These are phyloP conservation scores for Golubevia pallescens DNA, from an alignment of 1,284 basidiomycete genomes.

Conservation along the genomic window DNA sequence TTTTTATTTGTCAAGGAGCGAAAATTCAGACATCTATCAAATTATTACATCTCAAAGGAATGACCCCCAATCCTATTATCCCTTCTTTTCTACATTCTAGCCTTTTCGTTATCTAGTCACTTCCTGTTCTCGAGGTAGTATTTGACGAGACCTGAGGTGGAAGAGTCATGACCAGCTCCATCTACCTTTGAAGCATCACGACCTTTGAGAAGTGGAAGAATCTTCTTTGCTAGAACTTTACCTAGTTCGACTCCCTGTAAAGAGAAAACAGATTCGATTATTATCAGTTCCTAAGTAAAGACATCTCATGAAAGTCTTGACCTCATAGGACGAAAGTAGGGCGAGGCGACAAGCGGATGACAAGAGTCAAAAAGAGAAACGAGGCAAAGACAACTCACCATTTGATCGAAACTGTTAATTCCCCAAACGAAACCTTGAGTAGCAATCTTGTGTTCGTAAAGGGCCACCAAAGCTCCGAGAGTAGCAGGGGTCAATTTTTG, in stretches of 20 bases:
- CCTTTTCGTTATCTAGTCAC: neutral
- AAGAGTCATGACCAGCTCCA: conserved; percentile 78
- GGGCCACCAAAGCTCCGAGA: conserved; percentile 72
- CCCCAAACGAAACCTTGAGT: conserved; percentile 89
- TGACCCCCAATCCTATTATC: no score
- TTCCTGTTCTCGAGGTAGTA: conserved; percentile 40
- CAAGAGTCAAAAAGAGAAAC: neutral
- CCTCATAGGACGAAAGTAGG: no score
- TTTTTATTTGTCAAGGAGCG: no score
- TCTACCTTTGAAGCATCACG: conserved; percentile 75
- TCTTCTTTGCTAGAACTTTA: conserved; percentile 92
- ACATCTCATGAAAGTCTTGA: no score
- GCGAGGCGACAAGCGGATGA: no score
- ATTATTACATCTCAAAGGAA: no score
- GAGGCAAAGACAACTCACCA: conserved; percentile 60
- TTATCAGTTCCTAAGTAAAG: no score
- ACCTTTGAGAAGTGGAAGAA: conserved; percentile 81
- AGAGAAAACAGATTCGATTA: no score
- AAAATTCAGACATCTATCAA: no score
- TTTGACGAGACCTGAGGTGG: conserved; percentile 64
- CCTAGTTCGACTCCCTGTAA: conserved; percentile 97
- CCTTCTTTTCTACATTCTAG: neutral
- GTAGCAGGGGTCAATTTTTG: conserved; percentile 87
- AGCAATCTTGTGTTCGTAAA: conserved; percentile 65
- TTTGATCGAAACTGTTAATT: conserved; percentile 86